Conservation (phyloP, 2,329 filamentous ascomycete genomes). For the Talaromyces rugulosus region DNA sequence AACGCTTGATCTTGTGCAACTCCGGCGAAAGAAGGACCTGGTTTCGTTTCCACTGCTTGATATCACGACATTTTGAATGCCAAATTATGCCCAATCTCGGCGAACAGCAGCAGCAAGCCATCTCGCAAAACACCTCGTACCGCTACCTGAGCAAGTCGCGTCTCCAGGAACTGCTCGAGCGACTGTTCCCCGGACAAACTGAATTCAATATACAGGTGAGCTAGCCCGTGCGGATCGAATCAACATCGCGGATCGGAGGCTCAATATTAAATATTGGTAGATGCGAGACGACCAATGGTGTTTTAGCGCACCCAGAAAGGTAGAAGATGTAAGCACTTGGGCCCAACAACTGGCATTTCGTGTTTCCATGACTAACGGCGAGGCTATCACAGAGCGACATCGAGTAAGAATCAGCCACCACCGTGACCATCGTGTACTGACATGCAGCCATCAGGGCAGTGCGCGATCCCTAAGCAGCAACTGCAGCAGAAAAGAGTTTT, state of each 20-base stretch:
- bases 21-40: background rate
- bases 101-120: conserved; percentile 1
- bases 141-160: conserved; percentile 15
- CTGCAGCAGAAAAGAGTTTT: background rate
- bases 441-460: background rate
- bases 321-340: conserved; percentile 5
- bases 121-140: conserved; percentile 14
- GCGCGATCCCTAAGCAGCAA: background rate
- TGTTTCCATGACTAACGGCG: background rate
- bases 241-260: background rate
- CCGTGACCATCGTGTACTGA: background rate
- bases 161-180: conserved; percentile 18
- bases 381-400: conserved; percentile 3
- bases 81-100: conserved; percentile 9
- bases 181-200: conserved; percentile 18
- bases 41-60: background rate
- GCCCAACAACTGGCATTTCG: background rate
- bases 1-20: background rate
- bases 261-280: background rate
- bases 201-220: conserved; percentile 19
- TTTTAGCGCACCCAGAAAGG: conserved; percentile 15
- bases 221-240: background rate
- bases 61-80: background rate
- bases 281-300: conserved; percentile 10
- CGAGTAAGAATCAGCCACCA: conserved; percentile 2